Evolutionary conservation across 1,284 basidiomycete species (phyloP).

Genomic region (Boletellus sp.): DNA sequence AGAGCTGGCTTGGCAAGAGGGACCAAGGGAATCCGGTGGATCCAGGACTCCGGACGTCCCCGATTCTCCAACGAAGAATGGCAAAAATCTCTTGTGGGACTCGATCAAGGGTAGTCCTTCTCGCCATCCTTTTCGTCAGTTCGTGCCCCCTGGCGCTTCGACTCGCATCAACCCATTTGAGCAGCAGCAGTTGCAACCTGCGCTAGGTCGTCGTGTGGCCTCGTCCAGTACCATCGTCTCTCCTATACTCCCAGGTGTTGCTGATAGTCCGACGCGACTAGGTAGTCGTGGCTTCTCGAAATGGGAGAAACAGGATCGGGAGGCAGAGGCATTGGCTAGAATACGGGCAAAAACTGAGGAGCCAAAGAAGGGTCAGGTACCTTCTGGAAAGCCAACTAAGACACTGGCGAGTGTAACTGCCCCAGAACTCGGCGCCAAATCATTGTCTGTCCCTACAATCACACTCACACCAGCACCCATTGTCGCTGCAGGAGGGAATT

Average conservation of each 20-base stretch:
- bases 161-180: conserved; percentile 39
- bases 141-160: conserved; percentile 42
- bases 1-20: conserved; percentile 67
- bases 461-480: conserved; percentile 27
- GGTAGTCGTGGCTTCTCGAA: conserved; percentile 58
- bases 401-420: conserved; percentile 24
- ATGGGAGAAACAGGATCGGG: conserved; percentile 80
- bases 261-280: conserved; percentile 52
- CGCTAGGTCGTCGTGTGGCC: conserved; percentile 38
- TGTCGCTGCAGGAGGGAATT: conserved; percentile 9
- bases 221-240: conserved; percentile 28
- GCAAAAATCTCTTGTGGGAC: conserved; percentile 48
- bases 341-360: conserved; percentile 51
- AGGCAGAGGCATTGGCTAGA: conserved; percentile 70
- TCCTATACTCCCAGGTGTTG: conserved; percentile 34
- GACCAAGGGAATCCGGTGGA: conserved; percentile 39
- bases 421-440: conserved; percentile 19
- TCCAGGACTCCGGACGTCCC: conserved; percentile 38
- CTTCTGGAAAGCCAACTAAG: conserved; percentile 5
- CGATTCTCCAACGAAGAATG: conserved; percentile 36
- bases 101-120: conserved; percentile 37
- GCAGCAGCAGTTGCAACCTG: conserved; percentile 26
- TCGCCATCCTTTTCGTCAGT: conserved; percentile 41
- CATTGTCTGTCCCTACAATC: conserved; percentile 27
- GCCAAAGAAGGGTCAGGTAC: conserved; percentile 34